phyloP scores from a whole-genome alignment of 768 basidiomycete genomes.

The Infundibulicybe gibba region DNA sequence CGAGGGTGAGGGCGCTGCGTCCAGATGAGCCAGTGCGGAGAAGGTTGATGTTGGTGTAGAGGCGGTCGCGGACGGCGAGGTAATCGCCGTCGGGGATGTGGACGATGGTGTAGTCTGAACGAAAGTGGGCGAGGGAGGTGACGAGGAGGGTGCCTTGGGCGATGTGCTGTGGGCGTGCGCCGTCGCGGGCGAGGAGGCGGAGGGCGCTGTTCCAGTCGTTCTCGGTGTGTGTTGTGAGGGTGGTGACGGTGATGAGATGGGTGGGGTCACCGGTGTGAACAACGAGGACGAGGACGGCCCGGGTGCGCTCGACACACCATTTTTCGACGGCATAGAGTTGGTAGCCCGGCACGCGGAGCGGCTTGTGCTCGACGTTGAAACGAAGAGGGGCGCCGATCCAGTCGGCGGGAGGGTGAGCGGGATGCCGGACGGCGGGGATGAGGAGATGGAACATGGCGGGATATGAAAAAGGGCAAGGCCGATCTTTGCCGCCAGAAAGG shows the following conservation, averaged over 20 bases:
- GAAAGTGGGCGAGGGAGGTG: slow-evolving; percentile 84
- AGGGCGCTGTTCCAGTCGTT: slow-evolving; percentile 61
- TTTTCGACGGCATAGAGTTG: slow-evolving; percentile 88
- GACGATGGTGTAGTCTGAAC: slow-evolving; percentile 84
- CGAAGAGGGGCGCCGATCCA: slow-evolving; percentile 45
- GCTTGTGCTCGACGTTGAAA: slow-evolving; percentile 47
- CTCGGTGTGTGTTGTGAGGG: slow-evolving; percentile 40
- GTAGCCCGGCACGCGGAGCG: slow-evolving; percentile 54
- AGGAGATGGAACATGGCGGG: neutral
- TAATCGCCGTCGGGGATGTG: slow-evolving; percentile 72
- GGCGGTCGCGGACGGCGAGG: slow-evolving; percentile 55
- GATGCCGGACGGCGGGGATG: neutral
- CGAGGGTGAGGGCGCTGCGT: slow-evolving; percentile 70
- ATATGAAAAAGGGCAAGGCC: too few species aligned
- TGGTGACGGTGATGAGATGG: slow-evolving; percentile 49
- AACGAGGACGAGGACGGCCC: slow-evolving; percentile 56
- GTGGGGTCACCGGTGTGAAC: slow-evolving; percentile 76
- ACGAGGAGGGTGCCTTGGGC: slow-evolving; percentile 63
- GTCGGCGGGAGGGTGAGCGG: slow-evolving; percentile 2
- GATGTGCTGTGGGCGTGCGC: slow-evolving; percentile 65
- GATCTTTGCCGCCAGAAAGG: too few species aligned
- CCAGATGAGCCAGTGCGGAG: slow-evolving; percentile 83
- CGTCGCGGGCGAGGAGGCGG: slow-evolving; percentile 59
- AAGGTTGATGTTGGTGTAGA: slow-evolving; percentile 81
- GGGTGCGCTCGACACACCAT: slow-evolving; percentile 68